phyloP scores from a whole-genome alignment of 2,329 filamentous ascomycete genomes.

The Periconia macrospinosa region DNA sequence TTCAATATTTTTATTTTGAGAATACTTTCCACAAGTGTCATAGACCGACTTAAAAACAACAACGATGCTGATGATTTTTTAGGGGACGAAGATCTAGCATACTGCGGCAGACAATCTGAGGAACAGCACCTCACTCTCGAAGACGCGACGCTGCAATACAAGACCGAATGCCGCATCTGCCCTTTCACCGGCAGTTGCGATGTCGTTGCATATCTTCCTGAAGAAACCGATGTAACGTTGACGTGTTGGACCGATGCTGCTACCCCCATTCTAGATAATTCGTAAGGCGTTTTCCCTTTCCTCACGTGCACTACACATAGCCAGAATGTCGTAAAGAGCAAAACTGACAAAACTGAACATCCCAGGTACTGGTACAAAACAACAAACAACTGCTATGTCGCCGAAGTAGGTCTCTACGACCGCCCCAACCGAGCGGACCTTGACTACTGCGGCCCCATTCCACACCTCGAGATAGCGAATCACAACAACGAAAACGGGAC shows the following conservation, averaged over 20 bases:
- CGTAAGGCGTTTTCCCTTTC: slow-evolving; percentile 14
- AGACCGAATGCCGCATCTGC: slow-evolving; percentile 31
- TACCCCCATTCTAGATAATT: slow-evolving; percentile 29
- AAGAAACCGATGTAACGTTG: slow-evolving; percentile 29
- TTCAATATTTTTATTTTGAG: background rate
- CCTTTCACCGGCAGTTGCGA: slow-evolving; percentile 22
- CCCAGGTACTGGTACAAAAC: slow-evolving; percentile 32
- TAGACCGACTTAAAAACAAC: no score
- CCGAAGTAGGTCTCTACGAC: slow-evolving; percentile 24
- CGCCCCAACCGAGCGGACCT: slow-evolving; percentile 27
- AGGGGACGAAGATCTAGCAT: slow-evolving; percentile 26
- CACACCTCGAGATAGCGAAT: slow-evolving; percentile 20
- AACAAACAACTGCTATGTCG: slow-evolving; percentile 36
- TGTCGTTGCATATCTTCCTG: slow-evolving; percentile 20
- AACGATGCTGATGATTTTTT: background rate
- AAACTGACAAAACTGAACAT: background rate
- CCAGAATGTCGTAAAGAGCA: background rate
- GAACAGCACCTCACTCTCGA: slow-evolving; percentile 24
- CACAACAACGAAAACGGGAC: slow-evolving; percentile 29
- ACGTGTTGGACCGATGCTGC: slow-evolving; percentile 32
- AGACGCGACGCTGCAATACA: slow-evolving; percentile 27
- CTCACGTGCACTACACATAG: background rate
- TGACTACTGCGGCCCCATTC: slow-evolving; percentile 32
- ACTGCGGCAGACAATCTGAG: slow-evolving; percentile 30
- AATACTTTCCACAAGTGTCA: no score